Percentiles rank a stretch among this genome's conserved stretches.
Conservation (phyloP, 2,329 filamentous ascomycete genomes). For the Venturia nashicola region DNA sequence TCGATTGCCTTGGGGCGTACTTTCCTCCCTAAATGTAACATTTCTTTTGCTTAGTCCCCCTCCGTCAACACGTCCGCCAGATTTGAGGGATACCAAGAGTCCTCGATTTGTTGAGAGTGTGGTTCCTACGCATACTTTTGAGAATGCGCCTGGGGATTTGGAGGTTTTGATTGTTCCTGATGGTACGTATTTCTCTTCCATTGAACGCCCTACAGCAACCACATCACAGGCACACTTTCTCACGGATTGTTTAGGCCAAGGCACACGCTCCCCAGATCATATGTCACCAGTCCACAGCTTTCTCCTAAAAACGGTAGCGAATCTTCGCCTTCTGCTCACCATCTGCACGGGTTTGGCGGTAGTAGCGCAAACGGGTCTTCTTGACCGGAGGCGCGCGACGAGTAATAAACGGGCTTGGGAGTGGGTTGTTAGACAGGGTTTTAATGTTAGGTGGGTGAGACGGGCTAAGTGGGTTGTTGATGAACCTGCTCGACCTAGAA, state of each 20-base stretch:
- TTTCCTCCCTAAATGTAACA: not conserved
- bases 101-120: conserved; percentile 22
- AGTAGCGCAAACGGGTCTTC: conserved; percentile 44
- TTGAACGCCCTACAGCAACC: conserved; percentile 27
- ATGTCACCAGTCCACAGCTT: conserved; percentile 19
- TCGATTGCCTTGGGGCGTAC: not conserved
- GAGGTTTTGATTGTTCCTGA: conserved; percentile 56
- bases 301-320: conserved; percentile 31
- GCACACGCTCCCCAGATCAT: not conserved
- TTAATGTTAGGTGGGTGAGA: conserved; percentile 46
- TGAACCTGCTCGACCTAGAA: conserved; percentile 3
- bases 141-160: conserved; percentile 31
- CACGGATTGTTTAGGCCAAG: conserved; percentile 13
- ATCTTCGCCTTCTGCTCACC: conserved; percentile 45
- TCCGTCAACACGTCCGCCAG: conserved; percentile 15
- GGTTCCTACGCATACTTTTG: conserved; percentile 44
- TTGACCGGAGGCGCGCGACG: conserved; percentile 50
- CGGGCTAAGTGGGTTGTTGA: conserved; percentile 53
- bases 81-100: conserved; percentile 11
- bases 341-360: conserved; percentile 55
- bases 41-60: not conserved
- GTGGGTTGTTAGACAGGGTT: conserved; percentile 30
- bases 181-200: conserved; percentile 23
- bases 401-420: conserved; percentile 52
- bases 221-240: no score